Percentiles rank a stretch among this genome's conserved stretches.
Conservation (phyloP, 805 yeast species). For the Lipomyces yamadae region DNA sequence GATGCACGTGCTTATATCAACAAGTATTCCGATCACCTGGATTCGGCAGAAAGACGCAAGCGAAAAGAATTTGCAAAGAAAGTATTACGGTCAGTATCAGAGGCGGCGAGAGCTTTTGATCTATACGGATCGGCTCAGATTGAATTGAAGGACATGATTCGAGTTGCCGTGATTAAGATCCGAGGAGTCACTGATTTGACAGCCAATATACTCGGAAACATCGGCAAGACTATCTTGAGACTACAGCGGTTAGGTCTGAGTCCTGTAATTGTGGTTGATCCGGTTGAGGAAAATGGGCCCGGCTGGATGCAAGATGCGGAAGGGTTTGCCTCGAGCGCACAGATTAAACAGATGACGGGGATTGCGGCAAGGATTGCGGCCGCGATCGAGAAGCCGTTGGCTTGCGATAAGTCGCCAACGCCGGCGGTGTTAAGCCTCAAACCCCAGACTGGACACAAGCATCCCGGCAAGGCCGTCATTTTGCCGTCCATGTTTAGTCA, state of each 20-base stretch:
- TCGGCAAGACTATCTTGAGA: conserved; percentile 61
- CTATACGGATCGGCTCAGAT: conserved; percentile 41
- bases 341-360: conserved; percentile 19
- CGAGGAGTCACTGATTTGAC: conserved; percentile 49
- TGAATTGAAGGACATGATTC: conserved; percentile 42
- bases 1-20: conserved; percentile 82
- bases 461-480: conserved; percentile 17
- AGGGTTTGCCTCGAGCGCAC: conserved; percentile 8
- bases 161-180: conserved; percentile 64
- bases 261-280: conserved; percentile 70
- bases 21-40: conserved; percentile 56
- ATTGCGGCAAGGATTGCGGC: conserved; percentile 18
- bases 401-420: conserved; percentile 6
- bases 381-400: conserved; percentile 24
- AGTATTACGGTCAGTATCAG: conserved; percentile 41
- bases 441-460: background rate
- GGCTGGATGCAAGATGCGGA: conserved; percentile 12
- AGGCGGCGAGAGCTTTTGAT: conserved; percentile 44
- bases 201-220: conserved; percentile 49
- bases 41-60: conserved; percentile 44
- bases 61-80: conserved; percentile 46
- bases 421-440: background rate
- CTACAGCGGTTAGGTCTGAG: conserved; percentile 69
- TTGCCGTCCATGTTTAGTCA: conserved; percentile 27
- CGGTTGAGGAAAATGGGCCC: conserved; percentile 40